Evolutionary conservation across 2,329 filamentous ascomycete species (phyloP).

Genomic region (Colletotrichum navitas): DNA sequence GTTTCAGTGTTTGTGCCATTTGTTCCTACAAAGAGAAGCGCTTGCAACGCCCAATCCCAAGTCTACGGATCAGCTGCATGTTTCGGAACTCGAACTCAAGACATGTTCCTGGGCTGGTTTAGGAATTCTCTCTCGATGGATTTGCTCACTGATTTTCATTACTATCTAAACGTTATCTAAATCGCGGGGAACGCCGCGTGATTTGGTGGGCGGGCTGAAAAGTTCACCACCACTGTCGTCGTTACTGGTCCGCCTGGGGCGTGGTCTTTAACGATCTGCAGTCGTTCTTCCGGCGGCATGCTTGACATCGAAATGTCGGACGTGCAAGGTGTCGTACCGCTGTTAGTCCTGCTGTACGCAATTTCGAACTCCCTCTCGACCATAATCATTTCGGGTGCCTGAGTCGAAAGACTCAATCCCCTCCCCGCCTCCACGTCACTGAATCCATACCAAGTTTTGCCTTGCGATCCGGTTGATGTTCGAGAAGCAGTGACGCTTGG

Average conservation of each 20-base stretch:
- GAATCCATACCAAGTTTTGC: neutral
- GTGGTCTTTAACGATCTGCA: conserved; percentile 25
- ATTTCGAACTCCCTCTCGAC: conserved; percentile 29
- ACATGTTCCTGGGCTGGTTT: neutral
- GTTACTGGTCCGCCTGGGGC: conserved; percentile 26
- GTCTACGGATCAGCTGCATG: neutral
- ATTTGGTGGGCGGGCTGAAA: conserved; percentile 4
- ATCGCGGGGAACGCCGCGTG: conserved; percentile 1
- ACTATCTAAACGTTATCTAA: no score
- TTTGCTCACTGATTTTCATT: no score
- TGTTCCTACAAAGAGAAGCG: neutral
- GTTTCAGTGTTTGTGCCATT: neutral
- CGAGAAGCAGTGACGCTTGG: neutral
- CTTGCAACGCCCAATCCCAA: neutral
- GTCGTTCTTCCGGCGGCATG: conserved; percentile 14
- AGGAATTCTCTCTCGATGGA: neutral
- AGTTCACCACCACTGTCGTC: conserved; percentile 31
- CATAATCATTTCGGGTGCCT: conserved; percentile 28
- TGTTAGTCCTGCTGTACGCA: conserved; percentile 9
- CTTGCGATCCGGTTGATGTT: neutral
- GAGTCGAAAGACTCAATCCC: neutral
- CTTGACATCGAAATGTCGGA: neutral
- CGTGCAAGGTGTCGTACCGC: neutral
- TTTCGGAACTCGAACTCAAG: neutral
- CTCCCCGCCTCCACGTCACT: conserved; percentile 18